Evolutionary conservation across 2,329 filamentous ascomycete genomes (phyloP), one percentile per base, ranked within the genome.

Genomic region (Madurella fahalii): DNA sequence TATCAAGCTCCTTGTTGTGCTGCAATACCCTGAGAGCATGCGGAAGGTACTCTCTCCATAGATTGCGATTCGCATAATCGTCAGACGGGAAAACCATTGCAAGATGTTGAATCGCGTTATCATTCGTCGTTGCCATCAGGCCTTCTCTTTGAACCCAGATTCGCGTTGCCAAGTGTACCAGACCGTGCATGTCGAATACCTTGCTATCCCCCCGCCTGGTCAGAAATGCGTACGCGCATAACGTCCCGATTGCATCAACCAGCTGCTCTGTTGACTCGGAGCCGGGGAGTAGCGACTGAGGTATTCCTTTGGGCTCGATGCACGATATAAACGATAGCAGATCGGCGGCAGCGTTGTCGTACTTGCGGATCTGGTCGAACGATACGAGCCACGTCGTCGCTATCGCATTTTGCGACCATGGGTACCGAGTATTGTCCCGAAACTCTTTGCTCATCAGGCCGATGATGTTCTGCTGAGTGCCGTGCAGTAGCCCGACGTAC

Each of bases 241-340:
- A 61, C 2, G 58, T 65, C 4, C 68, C 68, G n/a, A 73, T 63
- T 0, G 68, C 67, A 4, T 54, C 1, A 12, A 61, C 56, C 60
- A 64, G 52, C 11, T 57, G 40, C 40, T 61, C 58, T 12, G 64
- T 40, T 0, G 58, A 61, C 0, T 44, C 16, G 0, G 25, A 32
- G 0, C 1, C 2, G 71, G 58, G 58, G 2, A 61, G 55, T 0
- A 76, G 58, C 1, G 69, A 66, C 32, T 54, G 58, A 2, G 74
- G 56, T 9, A 58, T 60, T 69, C 46, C 67, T 54, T 71, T 71
- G 0, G 69, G 65, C 53, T 74, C 69, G 42, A 78, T 69, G 18
- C 63, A 71, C 1, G 70, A 70, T 15, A 74, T 67, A 47, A 75
- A 72, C 0, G 64, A 67, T 0, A 79, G 63, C 39, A 74, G 53